A percentile compares a stretch with the other conserved stretches of the same genome.
These are phyloP conservation scores for Mortierella sp. DNA, from an alignment of 371 early-diverging fungal genomes.

Conservation along the genomic window DNA sequence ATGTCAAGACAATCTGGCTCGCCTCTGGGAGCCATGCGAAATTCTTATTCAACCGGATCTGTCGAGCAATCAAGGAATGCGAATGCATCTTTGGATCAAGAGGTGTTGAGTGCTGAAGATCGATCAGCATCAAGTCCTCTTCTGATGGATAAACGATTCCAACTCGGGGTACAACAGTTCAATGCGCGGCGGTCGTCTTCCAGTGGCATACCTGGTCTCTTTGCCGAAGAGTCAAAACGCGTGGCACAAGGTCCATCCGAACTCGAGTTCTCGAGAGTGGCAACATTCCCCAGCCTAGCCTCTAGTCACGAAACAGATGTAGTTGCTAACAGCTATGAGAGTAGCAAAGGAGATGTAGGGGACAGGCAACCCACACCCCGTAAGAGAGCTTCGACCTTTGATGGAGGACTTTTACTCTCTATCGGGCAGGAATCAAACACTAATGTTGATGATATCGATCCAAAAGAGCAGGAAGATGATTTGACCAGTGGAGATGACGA, in stretches of 20 bases:
- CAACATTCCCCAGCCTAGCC: constrained; percentile 26
- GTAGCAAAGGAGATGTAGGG: background rate
- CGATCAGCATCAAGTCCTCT: constrained; percentile 19
- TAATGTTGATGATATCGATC: constrained; percentile 3
- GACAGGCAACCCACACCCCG: constrained; percentile 23
- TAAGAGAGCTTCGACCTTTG: constrained; percentile 56
- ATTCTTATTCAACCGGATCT: constrained; percentile 17
- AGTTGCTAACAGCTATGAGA: background rate
- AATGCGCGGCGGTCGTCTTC: constrained; percentile 44
- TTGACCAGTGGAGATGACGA: constrained; percentile 44
- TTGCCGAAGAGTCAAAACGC: constrained; percentile 26
- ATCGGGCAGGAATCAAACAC: constrained; percentile 1
- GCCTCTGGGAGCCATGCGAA: constrained; percentile 13
- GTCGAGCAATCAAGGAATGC: constrained; percentile 4
- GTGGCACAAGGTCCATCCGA: constrained; percentile 6
- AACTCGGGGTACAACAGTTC: constrained; percentile 18
- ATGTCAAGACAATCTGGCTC: constrained; percentile 18
- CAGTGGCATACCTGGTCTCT: constrained; percentile 36
- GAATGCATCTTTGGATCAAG: background rate
- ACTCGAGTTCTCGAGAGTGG: constrained; percentile 22
- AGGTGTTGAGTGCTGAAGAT: background rate
- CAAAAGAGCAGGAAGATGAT: constrained; percentile 35
- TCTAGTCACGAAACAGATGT: background rate
- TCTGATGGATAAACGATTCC: constrained; percentile 22
- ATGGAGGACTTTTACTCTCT: constrained; percentile 43